Percentiles rank a stretch among this genome's conserved stretches.
Evolutionary conservation across 306 rosid species (phyloP).

Genomic region (Malus asiatica): DNA sequence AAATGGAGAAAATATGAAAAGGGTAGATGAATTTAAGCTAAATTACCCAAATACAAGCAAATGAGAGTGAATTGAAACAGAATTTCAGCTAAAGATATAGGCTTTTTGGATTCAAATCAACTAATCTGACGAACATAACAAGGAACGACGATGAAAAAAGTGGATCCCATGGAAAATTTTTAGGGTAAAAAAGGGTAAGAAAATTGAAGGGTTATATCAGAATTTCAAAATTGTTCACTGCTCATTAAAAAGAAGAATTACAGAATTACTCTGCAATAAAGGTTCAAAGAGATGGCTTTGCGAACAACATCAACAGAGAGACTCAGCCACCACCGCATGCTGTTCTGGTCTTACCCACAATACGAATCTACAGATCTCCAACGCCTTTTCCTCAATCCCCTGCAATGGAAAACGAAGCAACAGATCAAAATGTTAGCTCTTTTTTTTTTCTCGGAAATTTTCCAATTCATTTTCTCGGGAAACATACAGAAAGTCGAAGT

Average conservation of each 20-base stretch:
- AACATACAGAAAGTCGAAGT: not conserved
- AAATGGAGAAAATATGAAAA: not conserved
- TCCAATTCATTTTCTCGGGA: not conserved
- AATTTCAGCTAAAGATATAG: not conserved
- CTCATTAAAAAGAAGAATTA: constrained; percentile 24
- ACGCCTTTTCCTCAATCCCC: constrained; percentile 20
- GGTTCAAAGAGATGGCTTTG: constrained; percentile 72
- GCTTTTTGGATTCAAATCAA: constrained; percentile 30
- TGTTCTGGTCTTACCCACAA: constrained; percentile 53
- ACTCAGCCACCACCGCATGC: constrained; percentile 92
- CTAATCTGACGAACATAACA: constrained; percentile 95
- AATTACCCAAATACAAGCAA: not conserved
- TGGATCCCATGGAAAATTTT: constrained; percentile 72
- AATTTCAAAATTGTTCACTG: not conserved
- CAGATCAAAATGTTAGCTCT: not conserved
- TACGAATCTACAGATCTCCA: constrained; percentile 14
- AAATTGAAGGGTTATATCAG: not conserved
- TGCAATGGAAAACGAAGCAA: constrained; percentile 12
- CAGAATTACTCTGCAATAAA: constrained; percentile 95
- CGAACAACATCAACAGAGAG: constrained; percentile 75
- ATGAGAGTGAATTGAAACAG: not conserved
- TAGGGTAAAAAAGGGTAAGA: not conserved
- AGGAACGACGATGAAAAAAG: constrained; percentile 76
- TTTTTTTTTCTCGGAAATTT: not conserved
- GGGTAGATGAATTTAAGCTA: not conserved